A percentile compares a stretch with the other conserved stretches of the same genome.
Evolutionary conservation across 202 grass and related monocot species (phyloP).

Genomic region (Carex sylvatica): DNA sequence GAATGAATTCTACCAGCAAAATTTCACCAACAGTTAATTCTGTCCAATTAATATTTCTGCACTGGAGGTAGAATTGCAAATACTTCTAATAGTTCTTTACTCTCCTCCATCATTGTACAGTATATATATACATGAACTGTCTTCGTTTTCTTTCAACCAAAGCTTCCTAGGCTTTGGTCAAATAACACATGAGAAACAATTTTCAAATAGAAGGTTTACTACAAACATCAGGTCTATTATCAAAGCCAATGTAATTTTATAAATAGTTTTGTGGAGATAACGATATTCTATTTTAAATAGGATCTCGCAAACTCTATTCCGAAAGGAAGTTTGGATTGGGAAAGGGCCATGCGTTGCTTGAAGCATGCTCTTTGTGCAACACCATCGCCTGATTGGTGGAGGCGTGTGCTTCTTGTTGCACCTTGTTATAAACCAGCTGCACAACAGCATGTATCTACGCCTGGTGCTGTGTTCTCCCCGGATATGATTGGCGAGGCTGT

Average conservation of each 20-base stretch:
- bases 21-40: not conserved
- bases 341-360: slow-evolving; percentile 87
- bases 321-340: slow-evolving; percentile 91
- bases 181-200: not conserved
- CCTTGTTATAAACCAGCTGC: slow-evolving; percentile 81
- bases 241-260: not conserved
- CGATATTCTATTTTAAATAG: slow-evolving; percentile 35
- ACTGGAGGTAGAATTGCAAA: not conserved
- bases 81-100: not conserved
- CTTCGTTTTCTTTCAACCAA: not conserved
- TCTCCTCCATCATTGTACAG: not conserved
- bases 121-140: not conserved
- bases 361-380: slow-evolving; percentile 90
- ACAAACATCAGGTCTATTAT: not conserved
- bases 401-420: slow-evolving; percentile 87
- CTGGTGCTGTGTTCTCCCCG: slow-evolving; percentile 93
- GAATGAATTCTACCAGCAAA: not conserved
- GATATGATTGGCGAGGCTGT: slow-evolving; percentile 99
- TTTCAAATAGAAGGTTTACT: not conserved
- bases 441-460: slow-evolving; percentile 69
- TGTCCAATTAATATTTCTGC: not conserved
- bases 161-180: not conserved
- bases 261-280: not conserved
- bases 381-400: slow-evolving; percentile 99
- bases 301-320: slow-evolving; percentile 90